Conservation (phyloP, 2,329 filamentous ascomycete species). For the Elsinoe australis region DNA sequence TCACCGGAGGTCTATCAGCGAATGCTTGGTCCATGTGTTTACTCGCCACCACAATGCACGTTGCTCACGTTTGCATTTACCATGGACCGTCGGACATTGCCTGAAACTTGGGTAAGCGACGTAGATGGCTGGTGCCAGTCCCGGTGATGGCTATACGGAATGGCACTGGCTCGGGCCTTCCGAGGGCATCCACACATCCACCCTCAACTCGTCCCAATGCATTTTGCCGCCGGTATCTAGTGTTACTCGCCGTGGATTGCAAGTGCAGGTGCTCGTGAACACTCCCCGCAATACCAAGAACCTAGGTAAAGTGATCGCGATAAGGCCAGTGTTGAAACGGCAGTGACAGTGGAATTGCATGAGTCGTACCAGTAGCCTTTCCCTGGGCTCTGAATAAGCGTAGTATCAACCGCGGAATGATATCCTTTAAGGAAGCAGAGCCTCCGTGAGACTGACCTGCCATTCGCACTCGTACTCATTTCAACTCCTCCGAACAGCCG, state of each 20-base stretch:
- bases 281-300: constrained; percentile 8
- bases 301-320: constrained; percentile 9
- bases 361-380: constrained; percentile 6
- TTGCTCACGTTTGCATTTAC: constrained; percentile 2
- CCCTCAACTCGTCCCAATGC: constrained; percentile 1
- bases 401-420: constrained; percentile 6
- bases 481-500: constrained; percentile 11
- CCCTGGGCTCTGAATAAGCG: neutral
- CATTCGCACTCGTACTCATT: neutral
- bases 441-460: constrained; percentile 2
- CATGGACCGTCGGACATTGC: constrained; percentile 1
- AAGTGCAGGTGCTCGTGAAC: neutral
- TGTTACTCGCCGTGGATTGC: constrained; percentile 2
- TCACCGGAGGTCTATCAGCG: constrained; percentile 11
- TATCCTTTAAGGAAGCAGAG: constrained; percentile 5
- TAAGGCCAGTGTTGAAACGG: constrained; percentile 15
- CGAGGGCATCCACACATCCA: constrained; percentile 13
- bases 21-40: constrained; percentile 2
- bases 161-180: constrained; percentile 13
- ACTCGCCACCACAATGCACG: constrained; percentile 1
- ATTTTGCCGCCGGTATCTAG: constrained; percentile 11
- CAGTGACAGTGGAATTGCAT: constrained; percentile 5
- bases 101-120: constrained; percentile 6
- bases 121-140: constrained; percentile 14
- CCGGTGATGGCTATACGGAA: constrained; percentile 9